Percentiles rank a stretch among this genome's conserved stretches.
Conservation (phyloP, 1,284 basidiomycete species). For the Sphagnurus paluster region DNA sequence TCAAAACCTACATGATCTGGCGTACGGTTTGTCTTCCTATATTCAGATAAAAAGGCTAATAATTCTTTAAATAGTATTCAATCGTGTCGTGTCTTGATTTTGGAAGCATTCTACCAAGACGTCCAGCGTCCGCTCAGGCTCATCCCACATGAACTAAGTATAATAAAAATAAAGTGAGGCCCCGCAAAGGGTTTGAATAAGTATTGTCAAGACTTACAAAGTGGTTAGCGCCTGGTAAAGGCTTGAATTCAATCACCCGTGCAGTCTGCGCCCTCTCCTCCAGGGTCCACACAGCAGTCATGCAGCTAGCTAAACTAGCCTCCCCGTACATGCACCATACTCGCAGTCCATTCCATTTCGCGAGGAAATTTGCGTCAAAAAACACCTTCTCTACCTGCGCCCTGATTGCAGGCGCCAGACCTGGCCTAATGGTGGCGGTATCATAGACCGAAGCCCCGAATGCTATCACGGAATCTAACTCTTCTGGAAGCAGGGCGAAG, state of each 20-base stretch:
- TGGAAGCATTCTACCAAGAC: background rate
- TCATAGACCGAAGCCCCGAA: background rate
- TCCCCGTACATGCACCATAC: conserved; percentile 18
- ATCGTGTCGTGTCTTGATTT: too few species aligned
- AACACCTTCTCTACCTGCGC: background rate
- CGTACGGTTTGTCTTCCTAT: too few species aligned
- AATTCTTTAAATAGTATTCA: too few species aligned
- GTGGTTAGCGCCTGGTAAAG: conserved; percentile 4
- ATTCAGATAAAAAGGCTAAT: too few species aligned
- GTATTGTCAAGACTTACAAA: conserved; percentile 8
- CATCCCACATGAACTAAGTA: conserved; percentile 11
- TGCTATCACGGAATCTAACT: background rate
- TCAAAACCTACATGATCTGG: too few species aligned
- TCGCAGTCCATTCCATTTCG: conserved; percentile 11
- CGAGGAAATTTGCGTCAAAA: background rate
- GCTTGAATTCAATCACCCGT: background rate
- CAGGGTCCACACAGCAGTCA: conserved; percentile 16
- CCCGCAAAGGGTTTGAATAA: too few species aligned
- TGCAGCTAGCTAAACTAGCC: conserved; percentile 11
- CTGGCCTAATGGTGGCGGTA: background rate
- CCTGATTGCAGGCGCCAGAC: background rate
- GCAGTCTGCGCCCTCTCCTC: conserved; percentile 11
- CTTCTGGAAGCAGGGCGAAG: background rate
- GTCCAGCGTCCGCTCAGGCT: background rate
- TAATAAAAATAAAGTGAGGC: background rate